These are phyloP conservation scores for Mallotus japonicus DNA, from an alignment of 441 rosid species.

Conservation along the genomic window DNA sequence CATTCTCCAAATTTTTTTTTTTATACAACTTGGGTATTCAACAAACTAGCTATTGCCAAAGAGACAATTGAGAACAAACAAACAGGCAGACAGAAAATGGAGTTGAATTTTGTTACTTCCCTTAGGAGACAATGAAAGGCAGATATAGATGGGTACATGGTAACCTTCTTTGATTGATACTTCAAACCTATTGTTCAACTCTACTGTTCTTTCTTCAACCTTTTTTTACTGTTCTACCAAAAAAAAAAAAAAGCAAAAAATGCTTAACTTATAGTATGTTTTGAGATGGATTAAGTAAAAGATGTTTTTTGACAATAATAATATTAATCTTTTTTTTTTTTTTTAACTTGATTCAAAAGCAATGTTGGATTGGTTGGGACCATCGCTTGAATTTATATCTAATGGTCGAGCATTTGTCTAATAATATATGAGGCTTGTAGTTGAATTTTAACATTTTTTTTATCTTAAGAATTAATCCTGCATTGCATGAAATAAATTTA, in stretches of 20 bases:
- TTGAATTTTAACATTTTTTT: no score
- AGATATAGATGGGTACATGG: slow-evolving; percentile 11
- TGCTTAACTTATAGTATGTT: not conserved
- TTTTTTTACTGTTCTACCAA: not conserved
- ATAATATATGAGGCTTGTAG: no score
- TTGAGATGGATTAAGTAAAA: not conserved
- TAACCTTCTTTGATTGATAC: slow-evolving; percentile 25
- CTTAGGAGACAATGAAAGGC: slow-evolving; percentile 24
- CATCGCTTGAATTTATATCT: not conserved
- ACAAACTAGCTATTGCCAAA: not conserved
- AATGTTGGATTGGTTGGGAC: not conserved
- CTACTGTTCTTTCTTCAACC: not conserved
- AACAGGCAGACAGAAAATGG: not conserved
- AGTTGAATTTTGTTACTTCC: slow-evolving; percentile 14
- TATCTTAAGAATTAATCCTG: no score
- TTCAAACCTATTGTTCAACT: slow-evolving; percentile 1
- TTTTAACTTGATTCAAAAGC: not conserved
- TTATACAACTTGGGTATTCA: not conserved
- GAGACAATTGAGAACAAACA: not conserved
- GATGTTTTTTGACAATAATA: no score
- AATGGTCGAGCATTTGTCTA: no score
- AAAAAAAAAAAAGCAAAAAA: no score
- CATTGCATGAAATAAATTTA: no score
- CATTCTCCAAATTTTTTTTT: not conserved
- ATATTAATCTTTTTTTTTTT: not conserved